Percentiles rank a stretch among this genome's conserved stretches.
Evolutionary conservation across 2,329 filamentous ascomycete species (phyloP).

Genomic region (Colletotrichum sp.): DNA sequence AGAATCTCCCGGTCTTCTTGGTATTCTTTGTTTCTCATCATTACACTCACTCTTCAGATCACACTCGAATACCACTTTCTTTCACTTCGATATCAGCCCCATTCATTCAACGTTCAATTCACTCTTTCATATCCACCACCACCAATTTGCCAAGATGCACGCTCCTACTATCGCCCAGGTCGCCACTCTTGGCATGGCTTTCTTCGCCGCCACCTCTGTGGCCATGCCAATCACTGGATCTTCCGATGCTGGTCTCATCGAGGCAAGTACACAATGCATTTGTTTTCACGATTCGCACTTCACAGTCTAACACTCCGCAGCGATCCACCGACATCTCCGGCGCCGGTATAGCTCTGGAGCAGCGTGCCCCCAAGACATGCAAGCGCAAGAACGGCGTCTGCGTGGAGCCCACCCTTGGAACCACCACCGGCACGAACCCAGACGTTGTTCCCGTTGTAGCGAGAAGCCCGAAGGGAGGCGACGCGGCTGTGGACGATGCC

Average conservation of each 20-base stretch:
- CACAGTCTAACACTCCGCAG: background rate
- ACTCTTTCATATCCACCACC: background rate
- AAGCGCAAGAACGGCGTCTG: background rate
- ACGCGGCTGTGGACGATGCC: background rate
- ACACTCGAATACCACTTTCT: background rate
- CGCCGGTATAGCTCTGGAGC: background rate
- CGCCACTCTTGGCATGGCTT: constrained; percentile 14
- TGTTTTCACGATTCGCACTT: background rate
- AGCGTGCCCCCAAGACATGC: background rate
- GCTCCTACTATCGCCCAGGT: constrained; percentile 8
- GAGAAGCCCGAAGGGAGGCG: background rate
- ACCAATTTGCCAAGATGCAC: constrained; percentile 1
- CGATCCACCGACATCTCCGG: background rate
- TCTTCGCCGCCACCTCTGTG: constrained; percentile 4
- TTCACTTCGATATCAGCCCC: background rate
- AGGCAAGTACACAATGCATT: background rate
- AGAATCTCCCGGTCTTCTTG: background rate
- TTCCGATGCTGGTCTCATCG: background rate
- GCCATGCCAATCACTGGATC: constrained; percentile 5
- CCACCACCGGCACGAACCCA: background rate
- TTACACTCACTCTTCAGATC: background rate
- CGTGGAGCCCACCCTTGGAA: background rate
- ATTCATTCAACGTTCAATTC: background rate
- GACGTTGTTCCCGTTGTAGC: background rate
- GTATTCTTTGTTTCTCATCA: background rate